phyloP scores from a whole-genome alignment of 202 grass and related monocot species.

The Thinopyrum obtusiflorum region DNA sequence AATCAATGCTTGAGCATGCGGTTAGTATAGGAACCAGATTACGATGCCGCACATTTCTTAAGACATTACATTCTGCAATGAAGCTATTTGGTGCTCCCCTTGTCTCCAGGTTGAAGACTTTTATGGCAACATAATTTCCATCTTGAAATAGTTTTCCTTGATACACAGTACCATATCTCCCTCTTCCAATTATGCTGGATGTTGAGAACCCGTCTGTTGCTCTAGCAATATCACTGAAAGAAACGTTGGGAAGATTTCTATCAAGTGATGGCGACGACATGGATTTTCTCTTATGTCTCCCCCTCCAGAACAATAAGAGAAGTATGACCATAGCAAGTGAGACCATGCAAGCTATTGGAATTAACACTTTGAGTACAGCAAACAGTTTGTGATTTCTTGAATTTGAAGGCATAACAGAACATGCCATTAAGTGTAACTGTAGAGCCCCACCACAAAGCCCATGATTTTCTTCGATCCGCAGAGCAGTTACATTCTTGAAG shows the following conservation, averaged over 20 bases:
- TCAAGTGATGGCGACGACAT: background rate
- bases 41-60: slow-evolving; percentile 9
- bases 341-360: background rate
- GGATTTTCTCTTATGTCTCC: background rate
- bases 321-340: slow-evolving; percentile 15
- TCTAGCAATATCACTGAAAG: slow-evolving; percentile 41
- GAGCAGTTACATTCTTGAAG: slow-evolving; percentile 1
- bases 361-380: background rate
- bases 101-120: slow-evolving; percentile 20
- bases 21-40: slow-evolving; percentile 3
- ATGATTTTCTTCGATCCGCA: background rate
- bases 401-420: background rate
- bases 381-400: background rate
- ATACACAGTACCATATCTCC: slow-evolving; percentile 24
- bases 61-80: slow-evolving; percentile 20
- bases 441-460: slow-evolving; percentile 8
- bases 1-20: slow-evolving; percentile 21
- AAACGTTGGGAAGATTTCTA: slow-evolving; percentile 23
- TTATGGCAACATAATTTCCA: slow-evolving; percentile 22
- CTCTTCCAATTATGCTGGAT: slow-evolving; percentile 15
- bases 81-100: slow-evolving; percentile 13
- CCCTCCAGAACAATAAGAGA: background rate
- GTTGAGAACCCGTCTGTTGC: slow-evolving; percentile 37
- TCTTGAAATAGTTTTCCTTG: slow-evolving; percentile 26
- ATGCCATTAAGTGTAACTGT: background rate